Conservation (phyloP, 2,329 filamentous ascomycete species). For the Paecilomyces variotii region DNA sequence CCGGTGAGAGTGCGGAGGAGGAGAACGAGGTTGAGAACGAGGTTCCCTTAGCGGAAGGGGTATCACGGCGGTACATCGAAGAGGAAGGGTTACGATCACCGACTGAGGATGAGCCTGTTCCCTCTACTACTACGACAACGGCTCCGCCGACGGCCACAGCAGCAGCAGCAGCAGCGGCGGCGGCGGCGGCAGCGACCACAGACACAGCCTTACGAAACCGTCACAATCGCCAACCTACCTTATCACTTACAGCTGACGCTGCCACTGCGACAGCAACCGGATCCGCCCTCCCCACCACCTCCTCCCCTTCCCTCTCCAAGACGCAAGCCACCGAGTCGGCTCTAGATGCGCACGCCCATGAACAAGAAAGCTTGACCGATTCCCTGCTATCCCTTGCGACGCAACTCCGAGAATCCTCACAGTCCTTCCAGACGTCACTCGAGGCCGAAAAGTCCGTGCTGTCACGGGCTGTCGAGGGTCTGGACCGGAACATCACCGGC, state of each 20-base stretch:
- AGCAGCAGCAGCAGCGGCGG: constrained; percentile 7
- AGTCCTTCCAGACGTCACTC: constrained; percentile 62
- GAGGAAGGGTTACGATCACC: constrained; percentile 1
- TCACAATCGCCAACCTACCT: constrained; percentile 4
- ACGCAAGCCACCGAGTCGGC: constrained; percentile 56
- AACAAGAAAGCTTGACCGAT: constrained; percentile 74
- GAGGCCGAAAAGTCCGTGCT: constrained; percentile 69
- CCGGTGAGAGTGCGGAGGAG: constrained; percentile 11
- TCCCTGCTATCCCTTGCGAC: constrained; percentile 75
- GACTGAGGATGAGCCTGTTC: background rate
- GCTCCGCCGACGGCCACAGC: background rate
- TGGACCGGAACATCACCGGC: constrained; percentile 67
- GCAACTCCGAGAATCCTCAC: constrained; percentile 66
- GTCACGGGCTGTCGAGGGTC: constrained; percentile 60
- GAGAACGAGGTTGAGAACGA: constrained; percentile 6
- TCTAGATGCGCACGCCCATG: constrained; percentile 65
- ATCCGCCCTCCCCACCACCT: constrained; percentile 4
- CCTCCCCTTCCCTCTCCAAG: constrained; percentile 8
- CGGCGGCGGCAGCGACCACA: constrained; percentile 7
- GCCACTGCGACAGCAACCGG: constrained; percentile 1
- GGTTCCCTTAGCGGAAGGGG: constrained; percentile 9
- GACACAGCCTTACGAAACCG: constrained; percentile 20
- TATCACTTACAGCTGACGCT: background rate
- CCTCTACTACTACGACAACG: background rate
- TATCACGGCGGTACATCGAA: background rate